These are phyloP conservation scores for Dorcoceras hygrometricum DNA, from an alignment of 257 asterid genomes.

Conservation along the genomic window DNA sequence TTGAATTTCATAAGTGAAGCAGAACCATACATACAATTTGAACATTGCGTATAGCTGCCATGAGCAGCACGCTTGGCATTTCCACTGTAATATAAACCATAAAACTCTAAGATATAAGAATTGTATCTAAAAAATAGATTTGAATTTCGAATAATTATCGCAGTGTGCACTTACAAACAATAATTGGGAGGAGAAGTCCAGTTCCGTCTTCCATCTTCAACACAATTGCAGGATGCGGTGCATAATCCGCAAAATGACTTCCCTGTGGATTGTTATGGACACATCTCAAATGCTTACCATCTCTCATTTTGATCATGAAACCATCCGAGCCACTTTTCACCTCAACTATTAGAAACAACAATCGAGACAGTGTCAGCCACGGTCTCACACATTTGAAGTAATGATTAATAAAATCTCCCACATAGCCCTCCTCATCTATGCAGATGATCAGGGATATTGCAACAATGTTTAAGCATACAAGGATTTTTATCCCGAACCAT, in stretches of 20 bases:
- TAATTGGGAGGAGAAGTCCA: conserved; percentile 89
- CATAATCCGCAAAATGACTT: conserved; percentile 70
- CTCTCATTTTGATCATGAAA: conserved; percentile 97
- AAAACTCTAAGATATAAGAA: conserved; percentile 1
- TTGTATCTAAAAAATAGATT: neutral
- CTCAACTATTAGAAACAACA: conserved; percentile 58
- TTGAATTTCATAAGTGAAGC: conserved; percentile 4
- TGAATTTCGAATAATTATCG: conserved; percentile 3
- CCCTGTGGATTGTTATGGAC: conserved; percentile 81
- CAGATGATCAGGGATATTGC: neutral
- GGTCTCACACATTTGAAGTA: neutral
- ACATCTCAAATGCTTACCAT: conserved; percentile 79
- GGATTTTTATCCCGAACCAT: neutral
- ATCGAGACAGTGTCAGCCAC: conserved; percentile 6
- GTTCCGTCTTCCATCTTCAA: conserved; percentile 97
- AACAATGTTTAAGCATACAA: neutral
- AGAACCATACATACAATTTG: conserved; percentile 62
- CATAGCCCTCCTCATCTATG: neutral
- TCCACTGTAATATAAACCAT: conserved; percentile 65
- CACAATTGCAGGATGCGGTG: conserved; percentile 97
- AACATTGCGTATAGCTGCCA: conserved; percentile 96
- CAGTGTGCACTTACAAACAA: conserved; percentile 60
- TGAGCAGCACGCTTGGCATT: conserved; percentile 93
- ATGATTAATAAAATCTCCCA: neutral
- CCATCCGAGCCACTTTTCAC: conserved; percentile 94